Evolutionary conservation across 2,329 filamentous ascomycete species (phyloP).

Genomic region (Aspergillus eucalypticola): DNA sequence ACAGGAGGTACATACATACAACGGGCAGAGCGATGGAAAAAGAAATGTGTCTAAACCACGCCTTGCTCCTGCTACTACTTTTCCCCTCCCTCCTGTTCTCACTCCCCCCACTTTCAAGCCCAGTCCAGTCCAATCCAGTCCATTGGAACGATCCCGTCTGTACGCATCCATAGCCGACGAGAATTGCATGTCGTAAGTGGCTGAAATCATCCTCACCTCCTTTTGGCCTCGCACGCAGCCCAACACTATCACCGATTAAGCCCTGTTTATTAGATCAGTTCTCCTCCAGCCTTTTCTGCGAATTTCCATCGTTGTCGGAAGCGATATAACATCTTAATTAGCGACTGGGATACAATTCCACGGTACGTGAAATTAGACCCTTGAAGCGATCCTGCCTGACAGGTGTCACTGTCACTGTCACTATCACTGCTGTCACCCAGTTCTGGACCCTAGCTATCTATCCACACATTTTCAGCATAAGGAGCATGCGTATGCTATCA

Average conservation of each 20-base stretch:
- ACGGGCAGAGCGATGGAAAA: too few relatives aligned
- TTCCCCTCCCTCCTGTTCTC: too few relatives aligned
- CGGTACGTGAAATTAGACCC: too few relatives aligned
- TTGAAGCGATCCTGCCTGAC: neutral
- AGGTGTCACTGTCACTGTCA: neutral
- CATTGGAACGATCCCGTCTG: neutral
- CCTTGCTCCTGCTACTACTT: too few relatives aligned
- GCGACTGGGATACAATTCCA: neutral
- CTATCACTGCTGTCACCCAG: too few relatives aligned
- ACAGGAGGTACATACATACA: neutral
- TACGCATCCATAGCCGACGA: neutral
- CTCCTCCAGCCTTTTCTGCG: too few relatives aligned
- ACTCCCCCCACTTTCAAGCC: too few relatives aligned
- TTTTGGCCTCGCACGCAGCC: neutral
- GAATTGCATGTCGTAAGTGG: neutral
- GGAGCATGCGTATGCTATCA: too few relatives aligned
- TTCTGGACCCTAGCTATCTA: too few relatives aligned
- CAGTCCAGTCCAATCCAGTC: neutral
- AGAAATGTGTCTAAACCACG: too few relatives aligned
- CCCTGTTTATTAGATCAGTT: neutral
- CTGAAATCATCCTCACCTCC: neutral
- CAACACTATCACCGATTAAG: neutral
- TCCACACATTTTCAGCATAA: too few relatives aligned
- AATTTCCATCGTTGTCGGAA: too few relatives aligned
- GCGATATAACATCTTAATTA: neutral